Base-by-base conservation (phyloP, 768 basidiomycete species). In the Dacryopinax primogenitus region DNA sequence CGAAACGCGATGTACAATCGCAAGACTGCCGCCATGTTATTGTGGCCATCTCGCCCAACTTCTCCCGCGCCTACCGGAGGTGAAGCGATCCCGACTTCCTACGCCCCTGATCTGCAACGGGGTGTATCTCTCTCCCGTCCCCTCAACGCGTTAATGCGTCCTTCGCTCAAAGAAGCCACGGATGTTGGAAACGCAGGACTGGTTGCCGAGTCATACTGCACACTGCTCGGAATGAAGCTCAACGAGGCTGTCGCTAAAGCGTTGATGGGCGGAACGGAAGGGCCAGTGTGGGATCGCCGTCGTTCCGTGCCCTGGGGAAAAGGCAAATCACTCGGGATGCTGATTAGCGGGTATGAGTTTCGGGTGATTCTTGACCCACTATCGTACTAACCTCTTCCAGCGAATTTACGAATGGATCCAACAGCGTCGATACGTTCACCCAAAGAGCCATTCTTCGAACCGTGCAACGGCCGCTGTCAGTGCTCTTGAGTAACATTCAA, bases 171-270 rank as follows among this genome's bases (percentile, higher is more conserved):
- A 79, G 0, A 68, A 69, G 18, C 69, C 76, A 3, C 68, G 75
- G 16, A 71, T 77, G 0, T 79, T 3, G 72, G 78, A 2, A 77
- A 82, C 7, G 67, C 67, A 15, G 80, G 85, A 33, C 75, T 86
- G 33, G 88, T 88, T 69, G 88, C 90, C 73, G 87, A 86, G 65
- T 87, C 87, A 13, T 91, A 90, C 74, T 78, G 90, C 63, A 86
- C 90, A 72, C 82, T 84, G 66, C 81, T 91, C 47, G 80, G 85
- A 69, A 78, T 90, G 64, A 89, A 86, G 72, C 78, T 92, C 47
- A 89, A 86, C 71, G 90, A 92, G 74, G 88, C 86, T 0, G 87
- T 89, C 15, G 86, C 87, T 64, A 88, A 82, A 75, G 85, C 88
- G 1, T 78, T 91, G 62, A 78, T 81, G 23, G 79, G 80, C 18